Base-by-base conservation (phyloP, 208 protist genomes). In the Crithidia fasciculata region DNA sequence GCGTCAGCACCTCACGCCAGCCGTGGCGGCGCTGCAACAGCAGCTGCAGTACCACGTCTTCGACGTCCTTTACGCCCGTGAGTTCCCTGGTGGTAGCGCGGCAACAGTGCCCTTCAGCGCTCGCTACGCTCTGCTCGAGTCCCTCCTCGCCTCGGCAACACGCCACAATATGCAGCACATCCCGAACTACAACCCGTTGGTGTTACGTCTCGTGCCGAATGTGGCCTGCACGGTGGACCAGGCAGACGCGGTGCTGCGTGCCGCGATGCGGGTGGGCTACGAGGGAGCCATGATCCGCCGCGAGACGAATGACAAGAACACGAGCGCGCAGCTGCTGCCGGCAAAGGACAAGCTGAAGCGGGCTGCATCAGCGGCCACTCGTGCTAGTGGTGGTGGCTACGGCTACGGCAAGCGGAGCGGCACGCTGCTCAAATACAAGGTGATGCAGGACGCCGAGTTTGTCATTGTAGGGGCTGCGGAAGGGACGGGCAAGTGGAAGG, bases 401-500 rank as follows among this genome's bases (percentile, higher is more conserved):
- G 88, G 78, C 49, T 91, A 91, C 72, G 93, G 93, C 0, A 80
- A 91, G 75, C 91, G 93, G 9, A 93, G 87, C 52, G 80, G 81
- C 52, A 86, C 80, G 28, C 56, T 97, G n/a, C 82, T 97, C 6
- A 97, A 97, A 85, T 93, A 95, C 84, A 95, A 96, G 76, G 59
- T 87, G 19, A 97, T 96, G 91, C 87, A 92, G 39, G 93, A 97
- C 37, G 90, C 79, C 16, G 93, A 97, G 85, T 97, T 91, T 69
- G 69, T 88, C 63, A 97, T 97, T 64, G 84, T 94, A 9, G 75
- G 75, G 37, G 93, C 87, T 0, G 82, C 95, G 41, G 90, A 95
- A 43, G 93, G 93, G 5, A 80, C 89, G 40, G 93, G 93, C 39
- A 95, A 96, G 78, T 93, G 87, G 86, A 87, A 87, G 43, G 87